phyloP scores from a whole-genome alignment of 208 protist species.

The Trypanosoma theileri region DNA sequence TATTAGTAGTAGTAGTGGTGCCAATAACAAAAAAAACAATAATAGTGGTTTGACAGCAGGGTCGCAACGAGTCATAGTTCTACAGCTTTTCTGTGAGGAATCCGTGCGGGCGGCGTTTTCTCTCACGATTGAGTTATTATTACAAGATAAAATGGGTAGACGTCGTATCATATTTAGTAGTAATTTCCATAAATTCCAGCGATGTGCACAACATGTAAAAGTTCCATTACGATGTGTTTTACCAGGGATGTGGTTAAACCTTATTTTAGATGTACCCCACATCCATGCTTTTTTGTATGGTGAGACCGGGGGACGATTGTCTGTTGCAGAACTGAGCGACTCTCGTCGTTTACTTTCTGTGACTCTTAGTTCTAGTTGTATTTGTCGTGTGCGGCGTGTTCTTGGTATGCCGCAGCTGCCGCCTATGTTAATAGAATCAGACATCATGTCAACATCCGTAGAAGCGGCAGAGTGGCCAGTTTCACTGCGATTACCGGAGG shows the following conservation, averaged over 20 bases:
- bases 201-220: constrained; percentile 55
- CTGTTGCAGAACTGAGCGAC: constrained; percentile 21
- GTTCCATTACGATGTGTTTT: constrained; percentile 53
- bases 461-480: constrained; percentile 23
- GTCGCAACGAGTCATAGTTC: constrained; percentile 39
- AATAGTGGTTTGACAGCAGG: constrained; percentile 1
- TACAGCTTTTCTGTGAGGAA: constrained; percentile 60
- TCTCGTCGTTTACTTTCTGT: constrained; percentile 34
- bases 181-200: constrained; percentile 33
- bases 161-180: constrained; percentile 52
- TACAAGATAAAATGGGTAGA: constrained; percentile 32
- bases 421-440: background rate
- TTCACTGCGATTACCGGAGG: constrained; percentile 37
- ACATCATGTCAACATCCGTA: background rate
- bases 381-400: constrained; percentile 62
- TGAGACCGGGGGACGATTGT: constrained; percentile 8
- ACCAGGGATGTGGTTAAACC: constrained; percentile 59
- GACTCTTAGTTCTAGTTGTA: constrained; percentile 23
- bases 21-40: background rate
- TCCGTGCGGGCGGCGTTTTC: constrained; percentile 18
- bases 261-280: constrained; percentile 56
- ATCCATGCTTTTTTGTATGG: constrained; percentile 35
- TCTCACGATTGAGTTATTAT: constrained; percentile 28
- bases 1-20: background rate
- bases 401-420: constrained; percentile 53